Evolutionary conservation across 129 eudicot genomes (phyloP).

Genomic region (Sambucus nigra): DNA sequence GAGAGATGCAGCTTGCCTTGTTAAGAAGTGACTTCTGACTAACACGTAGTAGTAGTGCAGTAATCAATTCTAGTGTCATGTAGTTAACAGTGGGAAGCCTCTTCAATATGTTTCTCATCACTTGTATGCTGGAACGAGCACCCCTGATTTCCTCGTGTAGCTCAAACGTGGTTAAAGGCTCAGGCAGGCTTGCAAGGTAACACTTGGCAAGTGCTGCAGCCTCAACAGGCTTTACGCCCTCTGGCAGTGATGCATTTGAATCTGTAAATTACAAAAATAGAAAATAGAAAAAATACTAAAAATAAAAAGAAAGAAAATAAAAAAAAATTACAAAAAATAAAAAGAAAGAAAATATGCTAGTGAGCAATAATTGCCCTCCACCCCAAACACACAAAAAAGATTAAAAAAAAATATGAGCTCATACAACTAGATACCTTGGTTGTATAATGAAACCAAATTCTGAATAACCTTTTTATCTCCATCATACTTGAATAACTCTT

Average conservation of each 20-base stretch:
- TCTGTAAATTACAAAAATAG: conserved; percentile 28
- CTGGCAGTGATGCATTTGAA: conserved; percentile 67
- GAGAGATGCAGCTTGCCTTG: conserved; percentile 42
- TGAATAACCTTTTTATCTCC: conserved; percentile 79
- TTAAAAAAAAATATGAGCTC: no score
- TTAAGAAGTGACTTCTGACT: conserved; percentile 88
- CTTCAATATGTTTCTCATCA: conserved; percentile 66
- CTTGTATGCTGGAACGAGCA: conserved; percentile 65
- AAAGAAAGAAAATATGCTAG: not conserved
- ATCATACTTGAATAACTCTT: conserved; percentile 70
- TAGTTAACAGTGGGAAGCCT: conserved; percentile 87
- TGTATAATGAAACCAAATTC: conserved; percentile 75
- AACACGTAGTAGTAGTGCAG: conserved; percentile 83
- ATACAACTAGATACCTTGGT: conserved; percentile 54
- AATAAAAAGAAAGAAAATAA: not conserved
- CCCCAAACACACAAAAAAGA: no score
- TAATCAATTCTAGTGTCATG: conserved; percentile 79
- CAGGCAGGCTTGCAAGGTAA: conserved; percentile 90
- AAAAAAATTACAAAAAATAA: not conserved
- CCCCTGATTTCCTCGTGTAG: conserved; percentile 58
- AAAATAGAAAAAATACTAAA: no score
- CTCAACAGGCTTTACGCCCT: conserved; percentile 48
- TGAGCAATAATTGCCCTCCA: no score
- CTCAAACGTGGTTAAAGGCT: conserved; percentile 66
- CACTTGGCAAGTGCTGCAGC: conserved; percentile 81